Evolutionary conservation across 192 early-diverging fungal genomes (phyloP).

Genomic region (Geosiphon pyriformis): DNA sequence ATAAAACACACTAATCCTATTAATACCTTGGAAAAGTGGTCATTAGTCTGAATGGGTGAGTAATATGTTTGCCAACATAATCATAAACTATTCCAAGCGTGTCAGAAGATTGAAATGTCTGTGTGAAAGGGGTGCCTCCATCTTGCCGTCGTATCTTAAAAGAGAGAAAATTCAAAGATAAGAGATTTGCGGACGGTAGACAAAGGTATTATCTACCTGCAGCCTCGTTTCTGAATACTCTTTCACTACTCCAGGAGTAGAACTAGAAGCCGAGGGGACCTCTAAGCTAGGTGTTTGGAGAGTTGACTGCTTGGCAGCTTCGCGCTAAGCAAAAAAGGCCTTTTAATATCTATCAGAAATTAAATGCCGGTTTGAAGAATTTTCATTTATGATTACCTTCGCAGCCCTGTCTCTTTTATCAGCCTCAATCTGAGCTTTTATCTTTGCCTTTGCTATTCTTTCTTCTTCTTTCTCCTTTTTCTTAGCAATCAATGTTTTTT

Average conservation of each 20-base stretch:
- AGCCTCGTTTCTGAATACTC: conserved; percentile 71
- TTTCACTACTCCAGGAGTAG: conserved; percentile 38
- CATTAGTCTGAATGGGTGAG: conserved; percentile 54
- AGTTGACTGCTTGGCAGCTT: conserved; percentile 26
- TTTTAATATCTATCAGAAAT: conserved; percentile 29
- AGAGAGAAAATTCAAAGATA: neutral
- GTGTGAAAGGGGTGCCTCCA: conserved; percentile 41
- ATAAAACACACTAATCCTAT: neutral
- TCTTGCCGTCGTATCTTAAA: conserved; percentile 4
- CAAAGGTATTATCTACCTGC: conserved; percentile 56
- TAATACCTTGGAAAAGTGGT: conserved; percentile 63
- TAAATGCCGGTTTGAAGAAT: conserved; percentile 9
- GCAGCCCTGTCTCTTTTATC: conserved; percentile 69
- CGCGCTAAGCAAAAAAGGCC: conserved; percentile 24
- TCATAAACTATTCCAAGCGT: conserved; percentile 56
- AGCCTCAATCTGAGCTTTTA: conserved; percentile 73
- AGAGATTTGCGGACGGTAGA: too few relatives aligned
- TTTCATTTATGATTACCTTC: conserved; percentile 41
- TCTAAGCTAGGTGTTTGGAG: conserved; percentile 24
- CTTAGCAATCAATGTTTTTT: conserved; percentile 63
- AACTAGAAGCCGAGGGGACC: conserved; percentile 25
- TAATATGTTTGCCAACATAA: conserved; percentile 44
- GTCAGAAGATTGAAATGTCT: conserved; percentile 57
- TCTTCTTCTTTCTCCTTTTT: conserved; percentile 78
- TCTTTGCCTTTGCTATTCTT: conserved; percentile 61